Conservation (phyloP, 306 rosid species). For the apple (Malus domestica) region ASM211411v1 NC_041789.1:17145001-17145500, state of each 20-base stretch:
- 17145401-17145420: constrained; percentile 59
- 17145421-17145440: constrained; percentile 87
- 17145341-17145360: constrained; percentile 17
- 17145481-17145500: constrained; percentile 62
- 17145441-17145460: constrained; percentile 76
- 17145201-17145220: not conserved
- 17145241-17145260: not conserved
- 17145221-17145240: not conserved
- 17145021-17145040: not conserved
- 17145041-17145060: too few species aligned
- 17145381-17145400: constrained; percentile 61
- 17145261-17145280: not conserved
- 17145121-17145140: not conserved
- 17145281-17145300: not conserved
- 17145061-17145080: not conserved
- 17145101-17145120: not conserved
- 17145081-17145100: not conserved
- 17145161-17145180: not conserved
- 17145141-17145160: not conserved
- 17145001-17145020: not conserved
- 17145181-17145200: not conserved
- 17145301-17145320: constrained; percentile 16
- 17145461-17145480: constrained; percentile 71
- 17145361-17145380: constrained; percentile 47
- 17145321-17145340: constrained; percentile 5